Evolutionary conservation across 2,329 filamentous ascomycete species (phyloP).

Genomic region (Colletotrichum cordylinicola): DNA sequence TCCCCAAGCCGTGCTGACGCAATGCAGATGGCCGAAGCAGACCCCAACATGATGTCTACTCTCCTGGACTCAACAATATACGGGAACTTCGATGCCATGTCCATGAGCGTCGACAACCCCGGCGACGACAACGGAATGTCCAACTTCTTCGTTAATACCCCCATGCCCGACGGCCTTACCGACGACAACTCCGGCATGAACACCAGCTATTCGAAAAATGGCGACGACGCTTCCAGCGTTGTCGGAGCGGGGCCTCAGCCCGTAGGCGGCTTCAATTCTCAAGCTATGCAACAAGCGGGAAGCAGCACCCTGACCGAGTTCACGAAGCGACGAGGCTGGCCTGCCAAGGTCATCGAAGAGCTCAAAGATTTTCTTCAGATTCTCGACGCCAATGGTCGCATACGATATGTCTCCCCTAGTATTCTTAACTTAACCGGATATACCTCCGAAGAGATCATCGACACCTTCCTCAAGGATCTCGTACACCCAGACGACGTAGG

Average conservation of each 20-base stretch:
- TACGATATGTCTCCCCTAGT: conserved; percentile 86
- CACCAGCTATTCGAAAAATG: conserved; percentile 17
- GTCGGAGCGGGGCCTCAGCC: conserved; percentile 49
- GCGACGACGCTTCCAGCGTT: conserved; percentile 27
- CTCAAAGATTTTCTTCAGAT: conserved; percentile 89
- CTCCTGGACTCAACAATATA: conserved; percentile 47
- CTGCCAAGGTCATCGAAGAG: conserved; percentile 87
- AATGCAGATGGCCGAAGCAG: conserved; percentile 29
- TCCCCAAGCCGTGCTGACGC: conserved; percentile 9
- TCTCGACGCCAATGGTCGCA: conserved; percentile 81
- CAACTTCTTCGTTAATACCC: conserved; percentile 29
- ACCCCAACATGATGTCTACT: conserved; percentile 47
- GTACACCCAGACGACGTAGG: conserved; percentile 86
- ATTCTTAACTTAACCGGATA: conserved; percentile 79
- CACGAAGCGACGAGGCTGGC: conserved; percentile 76
- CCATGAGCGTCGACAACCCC: conserved; percentile 47
- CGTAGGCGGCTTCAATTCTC: conserved; percentile 37
- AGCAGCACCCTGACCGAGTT: conserved; percentile 62
- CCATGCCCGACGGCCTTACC: conserved; percentile 22
- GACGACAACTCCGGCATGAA: conserved; percentile 12
- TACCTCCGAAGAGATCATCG: conserved; percentile 71
- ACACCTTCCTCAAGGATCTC: conserved; percentile 79
- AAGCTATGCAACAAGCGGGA: conserved; percentile 35
- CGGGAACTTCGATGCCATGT: conserved; percentile 40
- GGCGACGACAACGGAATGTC: conserved; percentile 31